Base-by-base conservation (phyloP, 176 grass and related monocot genomes). In the Carex cristatella region DNA sequence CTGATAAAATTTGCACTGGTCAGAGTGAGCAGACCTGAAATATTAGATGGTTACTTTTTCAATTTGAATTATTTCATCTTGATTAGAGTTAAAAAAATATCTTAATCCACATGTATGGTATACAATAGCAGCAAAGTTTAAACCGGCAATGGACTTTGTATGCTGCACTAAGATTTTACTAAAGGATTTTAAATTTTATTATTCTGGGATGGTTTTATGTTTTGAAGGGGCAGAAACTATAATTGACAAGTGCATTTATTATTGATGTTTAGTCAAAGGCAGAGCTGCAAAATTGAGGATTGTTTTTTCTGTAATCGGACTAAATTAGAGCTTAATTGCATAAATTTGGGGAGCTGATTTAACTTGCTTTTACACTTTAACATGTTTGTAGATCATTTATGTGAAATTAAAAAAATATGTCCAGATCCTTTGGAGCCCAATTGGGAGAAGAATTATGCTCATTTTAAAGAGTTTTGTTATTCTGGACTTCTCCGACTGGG, bases 391-490 rank as follows among this genome's bases (percentile, higher is more conserved):
- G 28, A 79, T 30, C 48, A 37, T 30, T 49, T 78, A 33, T 32
- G 23, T 32, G 74, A 79, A 57, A 78, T 16, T 16, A 32, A 78
- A 56, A 56, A 71, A 3, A 33, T 5, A 4, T 35, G 12, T 15
- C 0, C 51, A 78, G 74, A 35, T 78, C 73, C 23, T 56, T 7
- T 8, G 23, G 73, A 77, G 70, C 46, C 71, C 13, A 5, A 2
- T 10, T 32, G 64, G 81, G 44, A 66, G 37, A 46, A 64, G 56
- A 95, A 92, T 46, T 95, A 92, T 81, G 13, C 79, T 57, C 88
- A 88, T 76, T 99, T 99, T 60, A 92, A 91, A 92, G 90, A 93
- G 81, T 96, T 94, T 42, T 82, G 88, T 10, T 38, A 84, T 61
- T 90, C 88, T 60, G 93, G 88, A 80, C 87, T 99, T 77, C 82